Conservation (phyloP, 2,329 filamentous ascomycete species). For the Fusarium graminum region DNA sequence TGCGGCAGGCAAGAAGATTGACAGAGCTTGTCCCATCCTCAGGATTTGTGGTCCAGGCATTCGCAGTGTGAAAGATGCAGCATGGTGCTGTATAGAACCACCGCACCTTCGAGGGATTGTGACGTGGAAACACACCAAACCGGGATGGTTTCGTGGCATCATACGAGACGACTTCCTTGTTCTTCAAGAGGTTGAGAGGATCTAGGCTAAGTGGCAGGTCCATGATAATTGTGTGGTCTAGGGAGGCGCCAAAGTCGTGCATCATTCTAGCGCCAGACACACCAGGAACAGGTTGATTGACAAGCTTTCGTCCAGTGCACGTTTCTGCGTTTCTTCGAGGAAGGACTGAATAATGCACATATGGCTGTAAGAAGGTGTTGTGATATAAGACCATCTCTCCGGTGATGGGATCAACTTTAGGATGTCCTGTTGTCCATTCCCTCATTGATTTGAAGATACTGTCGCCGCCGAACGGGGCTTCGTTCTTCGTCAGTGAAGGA, state of each 20-base stretch:
- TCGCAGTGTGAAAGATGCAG: conserved; percentile 79
- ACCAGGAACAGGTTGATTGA: conserved; percentile 65
- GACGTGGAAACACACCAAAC: conserved; percentile 76
- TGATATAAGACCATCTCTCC: conserved; percentile 78
- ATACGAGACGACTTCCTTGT: conserved; percentile 69
- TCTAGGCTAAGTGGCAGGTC: conserved; percentile 76
- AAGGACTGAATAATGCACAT: conserved; percentile 72
- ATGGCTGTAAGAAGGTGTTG: conserved; percentile 73
- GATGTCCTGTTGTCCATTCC: conserved; percentile 79
- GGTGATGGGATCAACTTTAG: conserved; percentile 73
- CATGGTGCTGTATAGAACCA: conserved; percentile 78
- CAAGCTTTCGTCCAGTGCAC: conserved; percentile 4
- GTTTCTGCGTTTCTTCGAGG: fast-evolving
- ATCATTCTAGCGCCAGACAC: conserved; percentile 77
- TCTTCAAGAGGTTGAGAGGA: conserved; percentile 70
- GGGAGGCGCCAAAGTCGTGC: conserved; percentile 80
- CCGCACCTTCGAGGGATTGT: conserved; percentile 66
- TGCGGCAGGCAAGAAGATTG: conserved; percentile 74
- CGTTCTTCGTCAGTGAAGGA: fast-evolving
- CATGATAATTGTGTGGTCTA: conserved; percentile 73
- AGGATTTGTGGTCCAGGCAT: conserved; percentile 70
- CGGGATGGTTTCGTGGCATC: conserved; percentile 68
- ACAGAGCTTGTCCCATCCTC: conserved; percentile 52
- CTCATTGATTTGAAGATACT: conserved; percentile 72
- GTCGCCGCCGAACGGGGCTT: conserved; percentile 64